These are phyloP conservation scores for Fusarium bulbicola DNA, from an alignment of 2,329 filamentous ascomycete genomes.

Conservation along the genomic window DNA sequence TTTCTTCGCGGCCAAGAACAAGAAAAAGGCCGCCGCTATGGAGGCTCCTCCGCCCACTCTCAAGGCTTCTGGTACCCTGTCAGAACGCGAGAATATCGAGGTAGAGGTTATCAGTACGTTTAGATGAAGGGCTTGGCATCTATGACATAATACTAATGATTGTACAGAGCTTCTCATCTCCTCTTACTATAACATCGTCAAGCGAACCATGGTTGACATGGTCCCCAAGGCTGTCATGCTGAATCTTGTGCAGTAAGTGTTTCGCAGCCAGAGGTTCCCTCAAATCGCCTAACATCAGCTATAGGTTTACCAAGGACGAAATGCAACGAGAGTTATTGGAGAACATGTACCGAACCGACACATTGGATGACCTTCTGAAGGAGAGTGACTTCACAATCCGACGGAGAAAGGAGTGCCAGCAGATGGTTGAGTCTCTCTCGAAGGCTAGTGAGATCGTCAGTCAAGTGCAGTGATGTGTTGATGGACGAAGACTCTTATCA, in stretches of 20 bases:
- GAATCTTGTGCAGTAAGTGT: conserved; percentile 87
- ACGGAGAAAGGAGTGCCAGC: conserved; percentile 95
- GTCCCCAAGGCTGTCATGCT: conserved; percentile 99
- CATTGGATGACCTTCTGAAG: conserved; percentile 93
- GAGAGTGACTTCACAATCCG: conserved; percentile 97
- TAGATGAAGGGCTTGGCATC: background rate
- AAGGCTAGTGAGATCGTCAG: conserved; percentile 97
- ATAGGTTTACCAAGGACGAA: conserved; percentile 92
- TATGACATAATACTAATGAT: conserved; percentile 17
- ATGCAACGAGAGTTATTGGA: conserved; percentile 98
- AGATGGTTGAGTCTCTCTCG: conserved; percentile 95
- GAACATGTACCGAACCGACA: conserved; percentile 94
- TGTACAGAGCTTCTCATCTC: conserved; percentile 85
- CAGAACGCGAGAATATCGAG: conserved; percentile 93
- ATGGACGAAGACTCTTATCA: conserved; percentile 16
- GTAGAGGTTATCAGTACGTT: conserved; percentile 96
- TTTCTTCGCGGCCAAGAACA: conserved; percentile 99
- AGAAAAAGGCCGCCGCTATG: conserved; percentile 99
- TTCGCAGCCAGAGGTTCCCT: background rate
- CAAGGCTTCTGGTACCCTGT: conserved; percentile 92
- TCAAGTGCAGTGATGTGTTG: conserved; percentile 66
- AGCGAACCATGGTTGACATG: conserved; percentile 99
- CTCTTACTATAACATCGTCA: conserved; percentile 98
- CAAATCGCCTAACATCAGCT: conserved; percentile 28
- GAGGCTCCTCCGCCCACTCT: conserved; percentile 91